Evolutionary conservation across 495 filamentous ascomycete genomes (phyloP).

Genomic region (Pyrenopolyporus hunteri): DNA sequence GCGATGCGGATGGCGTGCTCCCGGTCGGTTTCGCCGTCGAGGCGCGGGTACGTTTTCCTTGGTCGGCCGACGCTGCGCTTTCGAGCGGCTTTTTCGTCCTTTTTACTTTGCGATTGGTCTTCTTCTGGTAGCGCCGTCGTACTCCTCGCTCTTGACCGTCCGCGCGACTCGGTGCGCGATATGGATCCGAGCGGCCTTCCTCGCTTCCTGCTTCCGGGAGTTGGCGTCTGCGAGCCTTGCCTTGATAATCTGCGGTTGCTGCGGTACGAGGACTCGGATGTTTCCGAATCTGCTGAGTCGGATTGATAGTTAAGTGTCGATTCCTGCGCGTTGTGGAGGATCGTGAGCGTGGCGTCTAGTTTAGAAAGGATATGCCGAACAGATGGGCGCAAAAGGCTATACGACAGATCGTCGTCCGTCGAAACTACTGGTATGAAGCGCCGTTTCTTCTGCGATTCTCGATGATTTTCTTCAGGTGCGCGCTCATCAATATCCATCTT

Average conservation of each 20-base stretch:
- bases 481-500: slow-evolving; percentile 27
- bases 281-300: slow-evolving; percentile 41
- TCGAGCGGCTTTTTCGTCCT: not conserved
- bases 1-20: slow-evolving; percentile 51
- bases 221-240: slow-evolving; percentile 20
- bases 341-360: slow-evolving; percentile 68
- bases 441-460: slow-evolving; percentile 1
- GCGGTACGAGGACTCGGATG: slow-evolving; percentile 34
- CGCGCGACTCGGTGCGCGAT: slow-evolving; percentile 1
- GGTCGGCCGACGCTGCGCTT: slow-evolving; percentile 43
- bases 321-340: slow-evolving; percentile 67
- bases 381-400: slow-evolving; percentile 65
- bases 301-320: slow-evolving; percentile 46
- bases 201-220: slow-evolving; percentile 19
- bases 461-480: slow-evolving; percentile 14
- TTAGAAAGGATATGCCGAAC: slow-evolving; percentile 67
- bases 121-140: not conserved
- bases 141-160: not conserved
- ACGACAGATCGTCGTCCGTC: slow-evolving; percentile 64
- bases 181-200: slow-evolving; percentile 9
- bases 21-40: slow-evolving; percentile 52
- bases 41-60: slow-evolving; percentile 44
- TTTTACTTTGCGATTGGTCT: not conserved
- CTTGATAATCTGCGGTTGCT: slow-evolving; percentile 4
- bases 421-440: slow-evolving; percentile 39